A percentile compares a stretch with the other conserved stretches of the same genome.
These are phyloP conservation scores for Nigrospora sphaerica DNA, from an alignment of 2,329 filamentous ascomycete genomes.

Conservation along the genomic window DNA sequence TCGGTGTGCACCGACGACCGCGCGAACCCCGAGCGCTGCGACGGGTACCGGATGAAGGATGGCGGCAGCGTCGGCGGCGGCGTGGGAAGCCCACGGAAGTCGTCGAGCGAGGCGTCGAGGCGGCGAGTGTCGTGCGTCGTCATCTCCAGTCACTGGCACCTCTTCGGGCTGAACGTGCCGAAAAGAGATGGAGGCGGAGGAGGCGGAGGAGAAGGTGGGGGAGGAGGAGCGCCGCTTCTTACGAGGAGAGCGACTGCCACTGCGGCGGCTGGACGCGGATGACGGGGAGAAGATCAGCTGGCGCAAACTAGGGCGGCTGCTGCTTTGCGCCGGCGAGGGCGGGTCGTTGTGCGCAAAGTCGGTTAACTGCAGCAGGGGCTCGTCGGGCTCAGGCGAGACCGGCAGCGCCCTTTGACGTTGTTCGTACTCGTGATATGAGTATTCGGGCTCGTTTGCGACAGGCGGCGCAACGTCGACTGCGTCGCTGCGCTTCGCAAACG, in stretches of 20 bases:
- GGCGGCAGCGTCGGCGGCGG: constrained; percentile 32
- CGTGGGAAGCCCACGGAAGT: constrained; percentile 35
- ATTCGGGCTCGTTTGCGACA: no score
- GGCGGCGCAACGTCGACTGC: no score
- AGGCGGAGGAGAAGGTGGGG: no score
- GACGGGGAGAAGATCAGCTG: constrained; percentile 16
- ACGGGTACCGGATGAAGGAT: constrained; percentile 30
- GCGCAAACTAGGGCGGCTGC: constrained; percentile 6
- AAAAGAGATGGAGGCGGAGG: no score
- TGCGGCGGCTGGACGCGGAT: constrained; percentile 14
- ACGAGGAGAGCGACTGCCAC: constrained; percentile 10
- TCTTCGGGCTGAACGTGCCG: constrained; percentile 9
- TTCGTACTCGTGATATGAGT: constrained; percentile 16
- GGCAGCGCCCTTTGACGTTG: constrained; percentile 10
- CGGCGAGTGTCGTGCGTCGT: constrained; percentile 10
- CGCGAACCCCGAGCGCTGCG: constrained; percentile 34
- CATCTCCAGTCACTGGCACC: constrained; percentile 8
- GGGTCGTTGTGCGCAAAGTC: constrained; percentile 11
- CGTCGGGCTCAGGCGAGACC: constrained; percentile 6
- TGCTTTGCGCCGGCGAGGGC: constrained; percentile 8
- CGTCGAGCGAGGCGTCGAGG: constrained; percentile 46
- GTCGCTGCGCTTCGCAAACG: neutral
- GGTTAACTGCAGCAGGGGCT: constrained; percentile 16
- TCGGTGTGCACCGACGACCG: constrained; percentile 28
- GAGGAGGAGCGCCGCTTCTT: no score